phyloP scores from a whole-genome alignment of 768 basidiomycete species.

The Tremella fuciformis region DNA sequence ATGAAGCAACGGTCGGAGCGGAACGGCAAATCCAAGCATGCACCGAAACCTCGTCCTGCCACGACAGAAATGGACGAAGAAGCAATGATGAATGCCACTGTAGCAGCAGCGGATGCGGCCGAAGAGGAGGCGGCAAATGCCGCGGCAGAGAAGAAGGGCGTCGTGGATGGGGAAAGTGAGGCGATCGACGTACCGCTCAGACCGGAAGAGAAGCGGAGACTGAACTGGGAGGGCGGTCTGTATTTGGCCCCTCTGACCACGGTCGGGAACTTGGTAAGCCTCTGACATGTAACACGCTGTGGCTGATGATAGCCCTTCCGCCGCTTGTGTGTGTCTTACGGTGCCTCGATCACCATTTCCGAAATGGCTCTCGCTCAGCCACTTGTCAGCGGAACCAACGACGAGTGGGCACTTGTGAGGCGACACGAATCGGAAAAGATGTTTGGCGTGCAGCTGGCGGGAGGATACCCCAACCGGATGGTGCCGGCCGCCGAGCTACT shows the following conservation, averaged over 20 bases:
- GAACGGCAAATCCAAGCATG: not conserved
- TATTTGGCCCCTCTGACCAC: conserved; percentile 87
- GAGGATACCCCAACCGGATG: conserved; percentile 74
- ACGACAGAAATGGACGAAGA: conserved; percentile 32
- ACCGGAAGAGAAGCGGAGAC: conserved; percentile 76
- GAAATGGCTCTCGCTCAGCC: conserved; percentile 97
- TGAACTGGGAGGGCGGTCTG: conserved; percentile 81
- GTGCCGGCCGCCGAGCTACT: conserved; percentile 77
- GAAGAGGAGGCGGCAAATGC: conserved; percentile 7
- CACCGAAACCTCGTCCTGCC: not conserved
- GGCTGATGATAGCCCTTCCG: conserved; percentile 71
- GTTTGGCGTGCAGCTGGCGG: conserved; percentile 91
- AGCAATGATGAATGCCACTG: conserved; percentile 23
- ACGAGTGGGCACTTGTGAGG: conserved; percentile 91
- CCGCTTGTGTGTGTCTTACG: conserved; percentile 76
- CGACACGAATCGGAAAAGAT: conserved; percentile 79
- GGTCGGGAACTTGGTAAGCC: conserved; percentile 81
- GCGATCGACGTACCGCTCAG: conserved; percentile 63
- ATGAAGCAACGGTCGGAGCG: conserved; percentile 1
- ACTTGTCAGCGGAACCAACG: conserved; percentile 79
- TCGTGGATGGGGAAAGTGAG: conserved; percentile 29
- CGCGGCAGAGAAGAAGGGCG: conserved; percentile 17
- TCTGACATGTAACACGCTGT: not conserved
- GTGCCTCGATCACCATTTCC: conserved; percentile 91
- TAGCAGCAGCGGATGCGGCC: conserved; percentile 20